phyloP scores from a whole-genome alignment of 148 eudicot species.

The Salicornia ramosissima region DNA sequence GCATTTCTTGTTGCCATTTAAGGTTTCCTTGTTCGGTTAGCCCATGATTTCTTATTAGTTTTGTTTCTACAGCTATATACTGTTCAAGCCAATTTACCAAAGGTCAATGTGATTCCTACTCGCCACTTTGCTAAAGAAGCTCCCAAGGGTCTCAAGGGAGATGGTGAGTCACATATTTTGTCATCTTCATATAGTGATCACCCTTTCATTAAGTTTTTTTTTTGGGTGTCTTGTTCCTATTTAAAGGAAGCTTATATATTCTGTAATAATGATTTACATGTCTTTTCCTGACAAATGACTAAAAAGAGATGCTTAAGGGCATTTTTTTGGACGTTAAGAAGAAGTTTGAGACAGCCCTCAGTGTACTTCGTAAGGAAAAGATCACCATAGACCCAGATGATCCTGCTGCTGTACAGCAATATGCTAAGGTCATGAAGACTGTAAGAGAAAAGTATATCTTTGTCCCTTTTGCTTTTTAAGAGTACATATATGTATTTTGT shows the following conservation, averaged over 20 bases:
- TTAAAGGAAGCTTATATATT: background rate
- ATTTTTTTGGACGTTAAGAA: slow-evolving; percentile 83
- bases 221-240: background rate
- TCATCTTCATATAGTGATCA: background rate
- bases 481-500: too few species aligned
- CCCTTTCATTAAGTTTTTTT: background rate
- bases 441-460: slow-evolving; percentile 55
- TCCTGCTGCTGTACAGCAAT: slow-evolving; percentile 77
- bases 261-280: background rate
- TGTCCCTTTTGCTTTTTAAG: background rate
- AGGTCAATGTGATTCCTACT: slow-evolving; percentile 41
- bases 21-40: background rate
- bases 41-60: background rate
- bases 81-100: slow-evolving; percentile 46
- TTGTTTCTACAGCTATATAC: slow-evolving; percentile 36
- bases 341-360: slow-evolving; percentile 82
- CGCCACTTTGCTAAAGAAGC: slow-evolving; percentile 68
- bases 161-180: slow-evolving; percentile 50
- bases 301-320: slow-evolving; percentile 83
- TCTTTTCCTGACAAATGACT: slow-evolving; percentile 25
- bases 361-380: slow-evolving; percentile 72
- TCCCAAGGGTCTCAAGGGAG: slow-evolving; percentile 69
- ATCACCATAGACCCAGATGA: slow-evolving; percentile 87
- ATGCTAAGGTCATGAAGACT: slow-evolving; percentile 86
- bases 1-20: background rate